phyloP scores from a whole-genome alignment of 2,329 filamentous ascomycete species.

The Trichoderma koningiopsis region DNA sequence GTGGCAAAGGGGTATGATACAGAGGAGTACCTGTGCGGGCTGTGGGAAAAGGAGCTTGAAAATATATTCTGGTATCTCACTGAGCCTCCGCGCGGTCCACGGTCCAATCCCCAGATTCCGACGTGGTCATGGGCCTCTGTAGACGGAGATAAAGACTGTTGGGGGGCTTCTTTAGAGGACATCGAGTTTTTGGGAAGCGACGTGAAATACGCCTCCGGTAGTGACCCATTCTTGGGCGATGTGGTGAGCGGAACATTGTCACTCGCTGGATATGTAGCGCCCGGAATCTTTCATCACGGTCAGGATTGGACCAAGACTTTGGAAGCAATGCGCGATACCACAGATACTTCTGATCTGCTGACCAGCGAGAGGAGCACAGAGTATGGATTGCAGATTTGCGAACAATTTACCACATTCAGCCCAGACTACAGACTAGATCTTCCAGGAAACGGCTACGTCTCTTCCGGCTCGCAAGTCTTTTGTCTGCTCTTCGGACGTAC shows the following conservation, averaged over 20 bases:
- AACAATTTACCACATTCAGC: background rate
- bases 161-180: background rate
- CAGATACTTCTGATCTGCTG: background rate
- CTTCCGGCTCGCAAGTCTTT: conserved; percentile 5
- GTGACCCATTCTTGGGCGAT: conserved; percentile 20
- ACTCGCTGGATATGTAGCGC: conserved; percentile 14
- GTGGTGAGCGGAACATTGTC: conserved; percentile 6
- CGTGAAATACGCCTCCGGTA: conserved; percentile 1
- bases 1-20: background rate
- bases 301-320: background rate
- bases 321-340: background rate
- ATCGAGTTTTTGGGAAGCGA: conserved; percentile 16
- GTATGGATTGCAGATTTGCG: background rate
- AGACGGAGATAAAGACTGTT: conserved; percentile 11
- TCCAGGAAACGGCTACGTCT: background rate
- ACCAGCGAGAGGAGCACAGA: background rate
- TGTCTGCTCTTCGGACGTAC: conserved; percentile 17
- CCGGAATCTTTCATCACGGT: conserved; percentile 7
- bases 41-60: conserved; percentile 25
- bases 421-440: conserved; percentile 18
- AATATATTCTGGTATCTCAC: conserved; percentile 21
- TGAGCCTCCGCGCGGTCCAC: background rate
- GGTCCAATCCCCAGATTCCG: conserved; percentile 1
- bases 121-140: conserved; percentile 29
- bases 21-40: conserved; percentile 22